Evolutionary conservation across 495 filamentous ascomycete genomes (phyloP).

Genomic region (Penicillium manginii): DNA sequence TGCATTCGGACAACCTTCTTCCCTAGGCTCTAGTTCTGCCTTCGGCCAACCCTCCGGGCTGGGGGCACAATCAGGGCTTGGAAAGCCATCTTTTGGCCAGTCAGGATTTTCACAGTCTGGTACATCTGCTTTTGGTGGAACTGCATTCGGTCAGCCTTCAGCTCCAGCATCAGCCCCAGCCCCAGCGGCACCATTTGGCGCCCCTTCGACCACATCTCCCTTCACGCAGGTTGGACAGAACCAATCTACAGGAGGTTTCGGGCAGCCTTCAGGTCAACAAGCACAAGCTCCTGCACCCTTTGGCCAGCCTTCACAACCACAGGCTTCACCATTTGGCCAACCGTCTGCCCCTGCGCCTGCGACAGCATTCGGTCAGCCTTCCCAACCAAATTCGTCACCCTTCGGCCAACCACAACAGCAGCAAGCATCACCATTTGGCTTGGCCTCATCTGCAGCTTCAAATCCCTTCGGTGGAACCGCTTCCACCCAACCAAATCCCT

Average conservation of each 20-base stretch:
- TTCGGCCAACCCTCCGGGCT: slow-evolving; percentile 42
- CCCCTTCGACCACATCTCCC: slow-evolving; percentile 11
- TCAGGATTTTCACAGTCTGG: neutral
- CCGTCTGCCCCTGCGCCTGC: slow-evolving; percentile 20
- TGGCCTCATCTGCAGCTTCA: slow-evolving; percentile 9
- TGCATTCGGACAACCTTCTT: slow-evolving; percentile 37
- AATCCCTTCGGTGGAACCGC: slow-evolving; percentile 16
- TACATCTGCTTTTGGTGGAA: slow-evolving; percentile 1
- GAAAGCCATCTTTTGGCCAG: slow-evolving; percentile 22
- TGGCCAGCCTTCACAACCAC: slow-evolving; percentile 27
- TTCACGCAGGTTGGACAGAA: slow-evolving; percentile 9
- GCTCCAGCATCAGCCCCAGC: slow-evolving; percentile 13
- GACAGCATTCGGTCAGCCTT: slow-evolving; percentile 41
- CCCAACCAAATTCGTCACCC: slow-evolving; percentile 20
- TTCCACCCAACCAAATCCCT: slow-evolving; percentile 19
- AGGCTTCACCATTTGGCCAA: slow-evolving; percentile 20
- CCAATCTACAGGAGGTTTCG: slow-evolving; percentile 8
- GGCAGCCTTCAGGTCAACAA: slow-evolving; percentile 24
- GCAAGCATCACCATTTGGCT: slow-evolving; percentile 12
- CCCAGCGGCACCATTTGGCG: slow-evolving; percentile 23
- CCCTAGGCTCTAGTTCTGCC: slow-evolving; percentile 26
- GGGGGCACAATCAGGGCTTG: slow-evolving; percentile 38
- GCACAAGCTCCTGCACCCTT: slow-evolving; percentile 29
- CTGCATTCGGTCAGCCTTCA: slow-evolving; percentile 28
- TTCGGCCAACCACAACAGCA: neutral